Base-by-base conservation (phyloP, 2,329 filamentous ascomycete species). In the Bipolaris cookei region DNA sequence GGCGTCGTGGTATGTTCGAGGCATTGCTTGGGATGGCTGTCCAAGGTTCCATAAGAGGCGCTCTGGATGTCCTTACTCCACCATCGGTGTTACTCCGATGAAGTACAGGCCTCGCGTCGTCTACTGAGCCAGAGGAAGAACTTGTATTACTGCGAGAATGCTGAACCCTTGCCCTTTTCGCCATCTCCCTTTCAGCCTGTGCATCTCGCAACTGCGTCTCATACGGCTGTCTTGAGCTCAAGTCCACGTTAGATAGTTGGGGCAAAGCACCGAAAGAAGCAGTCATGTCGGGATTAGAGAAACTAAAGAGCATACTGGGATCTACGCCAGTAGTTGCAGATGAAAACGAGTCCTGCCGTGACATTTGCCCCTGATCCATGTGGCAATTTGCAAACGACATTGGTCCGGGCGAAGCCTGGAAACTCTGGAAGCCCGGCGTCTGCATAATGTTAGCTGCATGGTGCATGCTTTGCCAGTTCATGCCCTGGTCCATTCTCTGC, bases 71-170 rank as follows among this genome's bases (percentile, higher is more conserved):
- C 23, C 73, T 67, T 37, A 73, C 69, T 4, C 78, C 79, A 50
- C 77, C 77, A 28, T 78, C 76, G 11, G 80, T 82, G 51, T 81
- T 82, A 66, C 79, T 82, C 51, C 81, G 69, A 51, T 78, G 78
- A 13, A 82, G 64, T 6, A 61, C 66, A 46, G 77, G 74, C 34
- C 66, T 68, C 14, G 61, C 48, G 23, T 64, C 63, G 6, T 75
- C 71, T 14, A 68, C 64, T 2, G 75, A 76, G n/a, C 71, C 68
- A 18, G 71, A 69, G 1, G 78, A 77, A 2, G 77, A 78, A 10
- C 69, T 70, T 4, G 77, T 79, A 35, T 74, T 79, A 16, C 72
- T 75, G 25, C 78, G 75, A 51, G 76, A 73, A 60, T 78, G 76
- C 52, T 76, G 71, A 39, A 68, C 68, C 52, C 67, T 74, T 7